A percentile compares a stretch with the other conserved stretches of the same genome.
These are phyloP conservation scores for Mrakia frigida DNA, from an alignment of 768 basidiomycete genomes.

Conservation along the genomic window DNA sequence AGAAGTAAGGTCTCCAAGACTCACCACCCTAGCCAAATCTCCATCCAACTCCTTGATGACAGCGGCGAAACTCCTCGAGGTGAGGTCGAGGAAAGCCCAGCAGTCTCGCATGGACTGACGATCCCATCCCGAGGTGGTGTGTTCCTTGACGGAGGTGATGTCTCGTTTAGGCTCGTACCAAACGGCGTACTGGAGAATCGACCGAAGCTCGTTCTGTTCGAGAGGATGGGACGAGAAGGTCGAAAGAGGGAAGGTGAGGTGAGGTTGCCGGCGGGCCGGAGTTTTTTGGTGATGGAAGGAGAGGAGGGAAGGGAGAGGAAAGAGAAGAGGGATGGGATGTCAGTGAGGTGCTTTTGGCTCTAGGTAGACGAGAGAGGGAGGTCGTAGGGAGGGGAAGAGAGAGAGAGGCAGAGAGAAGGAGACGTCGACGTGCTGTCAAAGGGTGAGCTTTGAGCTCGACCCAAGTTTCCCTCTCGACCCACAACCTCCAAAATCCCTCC, in stretches of 20 bases:
- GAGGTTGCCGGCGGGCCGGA: neutral
- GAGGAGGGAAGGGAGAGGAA: neutral
- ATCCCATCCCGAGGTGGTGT: slow-evolving; percentile 79
- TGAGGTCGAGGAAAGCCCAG: slow-evolving; percentile 82
- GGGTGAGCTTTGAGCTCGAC: no score
- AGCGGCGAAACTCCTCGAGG: slow-evolving; percentile 80
- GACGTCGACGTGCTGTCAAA: no score
- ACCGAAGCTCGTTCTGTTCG: slow-evolving; percentile 62
- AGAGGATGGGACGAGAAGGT: neutral
- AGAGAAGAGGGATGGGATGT: neutral
- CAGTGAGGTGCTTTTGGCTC: no score
- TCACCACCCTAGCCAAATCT: slow-evolving; percentile 82
- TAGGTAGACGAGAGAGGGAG: no score
- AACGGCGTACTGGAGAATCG: slow-evolving; percentile 72
- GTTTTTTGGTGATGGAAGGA: neutral
- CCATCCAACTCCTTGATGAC: slow-evolving; percentile 96
- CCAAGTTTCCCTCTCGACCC: neutral
- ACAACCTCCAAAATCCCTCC: no score
- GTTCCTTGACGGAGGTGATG: slow-evolving; percentile 67
- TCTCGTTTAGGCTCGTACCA: slow-evolving; percentile 78
- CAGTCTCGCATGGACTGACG: slow-evolving; percentile 77
- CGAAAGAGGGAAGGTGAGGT: neutral
- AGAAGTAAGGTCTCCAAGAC: slow-evolving; percentile 43
- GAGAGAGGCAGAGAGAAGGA: no score
- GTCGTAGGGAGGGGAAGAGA: neutral